Conservation (phyloP, 2,329 filamentous ascomycete species). For the Xenosphaeropsis pyriputrescens region DNA sequence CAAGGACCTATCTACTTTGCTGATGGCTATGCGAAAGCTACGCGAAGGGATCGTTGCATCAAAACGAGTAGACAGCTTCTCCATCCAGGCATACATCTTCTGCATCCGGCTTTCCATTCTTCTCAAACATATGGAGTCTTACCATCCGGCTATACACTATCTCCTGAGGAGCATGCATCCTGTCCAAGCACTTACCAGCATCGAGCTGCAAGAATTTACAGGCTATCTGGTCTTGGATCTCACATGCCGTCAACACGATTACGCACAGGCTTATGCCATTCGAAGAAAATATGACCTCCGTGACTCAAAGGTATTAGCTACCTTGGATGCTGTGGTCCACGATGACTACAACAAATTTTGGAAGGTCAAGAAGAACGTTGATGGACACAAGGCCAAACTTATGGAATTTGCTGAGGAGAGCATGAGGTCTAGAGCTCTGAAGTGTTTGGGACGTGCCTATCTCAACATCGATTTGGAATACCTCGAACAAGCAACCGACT, state of each 20-base stretch:
- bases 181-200: constrained; percentile 47
- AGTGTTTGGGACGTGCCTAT: constrained; percentile 77
- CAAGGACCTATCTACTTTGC: constrained; percentile 56
- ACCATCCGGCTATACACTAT: constrained; percentile 74
- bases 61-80: constrained; percentile 63
- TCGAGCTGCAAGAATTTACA: constrained; percentile 67
- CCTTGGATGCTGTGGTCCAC: constrained; percentile 56
- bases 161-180: constrained; percentile 60
- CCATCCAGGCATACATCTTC: constrained; percentile 83
- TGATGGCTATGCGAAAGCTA: constrained; percentile 79
- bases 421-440: constrained; percentile 65
- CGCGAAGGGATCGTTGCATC: constrained; percentile 79
- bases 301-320: constrained; percentile 53
- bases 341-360: constrained; percentile 78
- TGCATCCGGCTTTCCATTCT: constrained; percentile 75
- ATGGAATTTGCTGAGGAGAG: constrained; percentile 68
- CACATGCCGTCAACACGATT: constrained; percentile 66
- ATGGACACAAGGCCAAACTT: constrained; percentile 65
- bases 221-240: constrained; percentile 77
- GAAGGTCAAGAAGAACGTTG: constrained; percentile 53
- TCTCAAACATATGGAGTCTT: constrained; percentile 71
- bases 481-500: constrained; percentile 53
- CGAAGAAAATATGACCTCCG: constrained; percentile 43
- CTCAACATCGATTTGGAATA: constrained; percentile 53
- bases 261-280: constrained; percentile 58